Base-by-base conservation (phyloP, 2,329 filamentous ascomycete genomes). In the Aspergillus persii region DNA sequence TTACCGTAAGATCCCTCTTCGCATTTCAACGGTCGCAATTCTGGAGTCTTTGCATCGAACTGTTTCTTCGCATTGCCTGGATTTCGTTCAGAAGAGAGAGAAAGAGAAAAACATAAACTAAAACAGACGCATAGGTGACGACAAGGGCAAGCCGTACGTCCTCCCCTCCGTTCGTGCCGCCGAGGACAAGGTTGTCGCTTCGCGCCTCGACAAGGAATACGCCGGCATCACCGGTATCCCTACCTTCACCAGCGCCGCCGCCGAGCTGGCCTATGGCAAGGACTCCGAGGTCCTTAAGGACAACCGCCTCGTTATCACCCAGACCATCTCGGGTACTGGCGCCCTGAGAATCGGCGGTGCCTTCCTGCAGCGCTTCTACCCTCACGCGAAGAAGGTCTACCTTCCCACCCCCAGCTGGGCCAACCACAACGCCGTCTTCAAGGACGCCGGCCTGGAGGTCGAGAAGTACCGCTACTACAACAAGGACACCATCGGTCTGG, bases 401-500 rank as follows among this genome's bases (percentile, higher is more conserved):
- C 92, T 99, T 76, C 95, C 95, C 63, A 93, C 84, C 58, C 95
- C 95, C 54, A 96, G 92, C 70, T 99, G 95, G 95, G 95, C 94
- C 71, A 98, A 99, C 86, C 95, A 99, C 84, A 91, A 87, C 76
- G 93, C 94, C 65, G 91, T 99, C 78, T 98, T 99, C 87, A 89
- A 86, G 80, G 93, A 98, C 79, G 90, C 91, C 33, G 92, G 93
- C 59, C 86, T 99, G 66, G 85, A 91, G 79, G 92, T 98, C 63
- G 88, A 93, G 81, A 92, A 93, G 82, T 99, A 99, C 86, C 86
- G 91, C 71, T 99, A 99, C 88, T 99, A 98, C 84, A 91, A 98
- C 87, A 96, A 96, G 85, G 89, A 96, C 76, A 98, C 94, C 74
- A 98, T 97, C 75, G 93, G 93, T 58, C 89, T 99, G 66, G 95